Conservation (phyloP, 2,329 filamentous ascomycete genomes). For the Septoria linicola region DNA sequence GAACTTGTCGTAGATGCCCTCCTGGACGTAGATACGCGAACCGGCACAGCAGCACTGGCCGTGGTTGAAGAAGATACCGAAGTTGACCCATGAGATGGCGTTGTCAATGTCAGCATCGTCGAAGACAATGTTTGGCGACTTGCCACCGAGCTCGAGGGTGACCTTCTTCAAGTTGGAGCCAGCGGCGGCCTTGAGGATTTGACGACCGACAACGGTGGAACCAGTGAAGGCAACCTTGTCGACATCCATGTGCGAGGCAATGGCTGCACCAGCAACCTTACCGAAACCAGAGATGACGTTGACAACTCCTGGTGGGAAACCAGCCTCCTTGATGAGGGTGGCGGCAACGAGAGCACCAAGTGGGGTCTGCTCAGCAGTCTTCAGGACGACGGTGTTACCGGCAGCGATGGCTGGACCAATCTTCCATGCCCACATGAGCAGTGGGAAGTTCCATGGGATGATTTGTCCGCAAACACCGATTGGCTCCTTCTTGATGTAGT, state of each 20-base stretch:
- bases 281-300: constrained; percentile 76
- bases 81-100: constrained; percentile 75
- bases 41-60: constrained; percentile 70
- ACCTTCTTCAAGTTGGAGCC: constrained; percentile 79
- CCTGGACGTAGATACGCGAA: constrained; percentile 82
- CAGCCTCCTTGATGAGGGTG: constrained; percentile 68
- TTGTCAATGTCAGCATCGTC: constrained; percentile 74
- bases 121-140: constrained; percentile 79
- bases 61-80: constrained; percentile 59
- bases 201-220: constrained; percentile 69
- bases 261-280: constrained; percentile 72
- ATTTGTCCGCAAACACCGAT: constrained; percentile 71
- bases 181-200: constrained; percentile 78
- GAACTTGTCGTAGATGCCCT: constrained; percentile 85
- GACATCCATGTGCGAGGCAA: constrained; percentile 73
- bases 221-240: constrained; percentile 85
- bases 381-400: constrained; percentile 71
- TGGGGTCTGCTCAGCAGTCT: constrained; percentile 75
- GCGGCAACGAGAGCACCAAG: constrained; percentile 67
- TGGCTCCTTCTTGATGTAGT: constrained; percentile 79
- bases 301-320: constrained; percentile 71
- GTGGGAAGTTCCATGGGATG: constrained; percentile 57
- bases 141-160: constrained; percentile 75
- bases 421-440: constrained; percentile 62
- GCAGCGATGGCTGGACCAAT: constrained; percentile 70